Base-by-base conservation (phyloP, 495 filamentous ascomycete species). In the Cercophora scortea region DNA sequence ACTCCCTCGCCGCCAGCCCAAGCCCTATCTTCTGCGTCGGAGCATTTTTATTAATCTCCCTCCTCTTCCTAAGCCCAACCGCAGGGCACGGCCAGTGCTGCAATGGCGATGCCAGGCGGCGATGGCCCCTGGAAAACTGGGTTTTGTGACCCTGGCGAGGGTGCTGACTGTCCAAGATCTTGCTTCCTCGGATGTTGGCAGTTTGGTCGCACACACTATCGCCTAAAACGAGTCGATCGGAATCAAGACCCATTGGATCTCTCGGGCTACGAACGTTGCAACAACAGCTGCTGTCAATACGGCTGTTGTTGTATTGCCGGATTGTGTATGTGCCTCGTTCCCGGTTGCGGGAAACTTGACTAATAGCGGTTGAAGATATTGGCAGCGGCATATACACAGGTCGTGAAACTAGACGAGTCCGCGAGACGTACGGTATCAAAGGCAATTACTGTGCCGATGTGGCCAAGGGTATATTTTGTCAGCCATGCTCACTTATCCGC, bases 381-480 rank as follows among this genome's bases (percentile, higher is more conserved):
- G 61, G 61, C 50, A 64, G 61, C 32, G 61, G 61, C n/a, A 45
- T 64, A 35, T 57, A 59, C 51, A 57, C 56, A 8, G 59, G 32
- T 33, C 57, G 47, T 17, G 48, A 61, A 32, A 64, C 59, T 0
- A 45, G 42, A 45, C 48, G 45, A 19, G 47, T 64, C 45, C 59
- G 61, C 8, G n/a, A 57, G 11, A 54, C 41, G n/a, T 64, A 64
- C 32, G 49, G 48, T 45, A 64, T 64, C 45, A 46, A 52, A 13
- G 61, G 61, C 25, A 55, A 34, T 38, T 50, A 52, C 34, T 33
- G 51, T 16, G 49, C 53, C 39, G 61, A 64, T 42, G 45, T 64
- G 8, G 49, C 33, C 45, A 59, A 53, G 18, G 61, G 61, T 1
- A 64, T 64, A 12, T 57, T 55, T 38, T 64, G 61, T 41, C 61